Evolutionary conservation across 2,329 filamentous ascomycete species (phyloP).

Genomic region (Herpomyces periplanetae): DNA sequence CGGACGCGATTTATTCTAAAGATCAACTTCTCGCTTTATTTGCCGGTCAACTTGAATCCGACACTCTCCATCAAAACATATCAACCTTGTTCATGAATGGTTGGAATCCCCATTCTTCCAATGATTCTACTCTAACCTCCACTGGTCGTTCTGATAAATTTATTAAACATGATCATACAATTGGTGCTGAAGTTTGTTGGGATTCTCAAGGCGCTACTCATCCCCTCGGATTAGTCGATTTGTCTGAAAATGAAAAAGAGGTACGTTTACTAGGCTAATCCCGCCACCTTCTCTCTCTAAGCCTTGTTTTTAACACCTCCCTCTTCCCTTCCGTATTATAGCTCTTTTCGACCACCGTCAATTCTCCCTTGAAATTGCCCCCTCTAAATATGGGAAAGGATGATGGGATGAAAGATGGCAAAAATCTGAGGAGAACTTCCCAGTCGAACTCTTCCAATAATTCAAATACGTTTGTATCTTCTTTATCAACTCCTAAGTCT

Average conservation of each 20-base stretch:
- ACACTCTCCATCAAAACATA: conserved; percentile 17
- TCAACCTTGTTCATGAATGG: conserved; percentile 26
- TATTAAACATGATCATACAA: conserved; percentile 22
- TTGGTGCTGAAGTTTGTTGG: conserved; percentile 78
- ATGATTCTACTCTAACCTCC: conserved; percentile 15
- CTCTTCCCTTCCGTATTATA: conserved; percentile 9
- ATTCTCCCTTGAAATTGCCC: conserved; percentile 61
- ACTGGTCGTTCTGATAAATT: conserved; percentile 43
- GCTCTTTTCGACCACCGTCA: conserved; percentile 53
- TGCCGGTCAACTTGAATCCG: conserved; percentile 15
- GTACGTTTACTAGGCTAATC: conserved; percentile 8
- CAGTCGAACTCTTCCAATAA: conserved; percentile 24
- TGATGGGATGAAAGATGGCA: conserved; percentile 13
- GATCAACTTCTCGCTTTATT: conserved; percentile 41
- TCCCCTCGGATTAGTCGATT: conserved; percentile 29
- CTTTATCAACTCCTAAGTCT: conserved; percentile 31
- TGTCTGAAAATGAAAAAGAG: conserved; percentile 26
- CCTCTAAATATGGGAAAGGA: conserved; percentile 23
- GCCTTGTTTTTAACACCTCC: conserved; percentile 2
- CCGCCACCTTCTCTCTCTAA: conserved; percentile 3
- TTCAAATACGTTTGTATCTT: conserved; percentile 24
- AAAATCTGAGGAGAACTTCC: conserved; percentile 39
- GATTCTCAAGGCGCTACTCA: conserved; percentile 25
- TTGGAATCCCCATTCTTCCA: conserved; percentile 37
- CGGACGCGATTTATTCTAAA: conserved; percentile 26